phyloP scores from a whole-genome alignment of 1,284 basidiomycete species.

The Mycena sp. region DNA sequence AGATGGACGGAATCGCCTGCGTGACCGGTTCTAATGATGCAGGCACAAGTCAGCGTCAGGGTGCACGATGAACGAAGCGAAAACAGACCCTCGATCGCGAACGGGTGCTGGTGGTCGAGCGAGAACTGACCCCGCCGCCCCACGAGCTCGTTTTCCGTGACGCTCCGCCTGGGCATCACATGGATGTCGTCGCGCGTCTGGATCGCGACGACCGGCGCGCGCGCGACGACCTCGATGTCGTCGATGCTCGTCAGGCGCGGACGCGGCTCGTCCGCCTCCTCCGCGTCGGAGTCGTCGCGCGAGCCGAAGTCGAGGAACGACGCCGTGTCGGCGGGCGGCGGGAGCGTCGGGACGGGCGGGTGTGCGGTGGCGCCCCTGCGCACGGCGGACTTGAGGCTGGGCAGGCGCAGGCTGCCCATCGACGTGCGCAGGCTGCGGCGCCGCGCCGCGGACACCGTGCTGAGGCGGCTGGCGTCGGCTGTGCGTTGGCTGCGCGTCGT shows the following conservation, averaged over 20 bases:
- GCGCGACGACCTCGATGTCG: slow-evolving; percentile 43
- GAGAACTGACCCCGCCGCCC: slow-evolving; percentile 25
- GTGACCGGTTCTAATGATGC: slow-evolving; percentile 21
- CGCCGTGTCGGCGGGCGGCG: slow-evolving; percentile 31
- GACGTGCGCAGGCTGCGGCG: slow-evolving; percentile 66
- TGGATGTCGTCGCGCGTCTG: slow-evolving; percentile 35
- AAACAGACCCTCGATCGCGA: slow-evolving; percentile 26
- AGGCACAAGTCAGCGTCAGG: background rate
- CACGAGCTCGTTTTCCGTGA: slow-evolving; percentile 21
- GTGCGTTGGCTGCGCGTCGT: slow-evolving; percentile 40
- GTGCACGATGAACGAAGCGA: background rate
- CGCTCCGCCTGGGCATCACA: slow-evolving; percentile 30
- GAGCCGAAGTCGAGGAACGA: slow-evolving; percentile 28
- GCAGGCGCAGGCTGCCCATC: slow-evolving; percentile 66
- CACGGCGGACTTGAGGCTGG: slow-evolving; percentile 38
- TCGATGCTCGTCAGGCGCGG: slow-evolving; percentile 38
- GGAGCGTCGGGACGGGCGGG: slow-evolving; percentile 54
- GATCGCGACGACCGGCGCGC: slow-evolving; percentile 34
- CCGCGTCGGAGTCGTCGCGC: slow-evolving; percentile 13
- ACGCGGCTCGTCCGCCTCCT: background rate
- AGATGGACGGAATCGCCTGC: slow-evolving; percentile 50
- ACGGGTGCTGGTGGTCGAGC: slow-evolving; percentile 28
- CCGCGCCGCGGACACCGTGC: slow-evolving; percentile 64
- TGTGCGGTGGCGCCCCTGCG: slow-evolving; percentile 38
- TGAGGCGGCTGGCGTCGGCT: slow-evolving; percentile 45